Percentiles rank a stretch among this genome's conserved stretches.
Evolutionary conservation across 1,139 yeast species (phyloP).

Genomic region (Casaregolazyma suthepensis): DNA sequence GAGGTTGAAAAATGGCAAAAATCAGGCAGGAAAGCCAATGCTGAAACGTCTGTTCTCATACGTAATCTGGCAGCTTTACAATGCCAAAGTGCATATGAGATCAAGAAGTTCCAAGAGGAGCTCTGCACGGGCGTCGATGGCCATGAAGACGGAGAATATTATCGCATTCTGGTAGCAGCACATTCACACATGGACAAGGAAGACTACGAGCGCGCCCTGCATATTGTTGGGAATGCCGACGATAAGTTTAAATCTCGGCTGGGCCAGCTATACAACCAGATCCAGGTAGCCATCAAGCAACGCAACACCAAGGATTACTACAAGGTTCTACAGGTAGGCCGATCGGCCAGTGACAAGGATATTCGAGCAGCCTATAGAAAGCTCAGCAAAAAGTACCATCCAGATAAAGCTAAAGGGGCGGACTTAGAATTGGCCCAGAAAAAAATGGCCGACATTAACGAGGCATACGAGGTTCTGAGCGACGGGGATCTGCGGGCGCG

Average conservation of each 20-base stretch:
- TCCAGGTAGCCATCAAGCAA: slow-evolving; percentile 46
- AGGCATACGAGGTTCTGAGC: slow-evolving; percentile 83
- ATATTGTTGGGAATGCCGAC: slow-evolving; percentile 10
- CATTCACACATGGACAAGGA: slow-evolving; percentile 32
- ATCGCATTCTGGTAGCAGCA: slow-evolving; percentile 37
- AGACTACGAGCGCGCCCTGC: slow-evolving; percentile 6
- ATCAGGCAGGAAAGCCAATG: neutral
- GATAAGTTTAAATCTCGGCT: slow-evolving; percentile 41
- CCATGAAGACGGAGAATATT: slow-evolving; percentile 4
- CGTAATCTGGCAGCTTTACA: slow-evolving; percentile 3
- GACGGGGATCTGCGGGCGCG: slow-evolving; percentile 57
- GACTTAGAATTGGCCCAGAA: slow-evolving; percentile 64
- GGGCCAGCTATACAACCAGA: slow-evolving; percentile 46
- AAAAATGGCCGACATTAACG: slow-evolving; percentile 88
- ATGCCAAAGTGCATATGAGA: slow-evolving; percentile 8
- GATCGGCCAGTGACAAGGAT: slow-evolving; percentile 63
- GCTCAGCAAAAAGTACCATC: slow-evolving; percentile 77
- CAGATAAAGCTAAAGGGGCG: slow-evolving; percentile 78
- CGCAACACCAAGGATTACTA: slow-evolving; percentile 69
- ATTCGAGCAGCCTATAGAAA: slow-evolving; percentile 78
- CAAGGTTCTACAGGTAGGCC: slow-evolving; percentile 62
- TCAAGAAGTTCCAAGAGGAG: slow-evolving; percentile 2
- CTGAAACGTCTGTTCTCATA: neutral
- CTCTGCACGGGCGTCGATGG: slow-evolving; percentile 1
- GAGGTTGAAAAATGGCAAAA: slow-evolving; percentile 20